phyloP scores from a whole-genome alignment of 2,329 filamentous ascomycete species.

The Tolypocladium paradoxum region DNA sequence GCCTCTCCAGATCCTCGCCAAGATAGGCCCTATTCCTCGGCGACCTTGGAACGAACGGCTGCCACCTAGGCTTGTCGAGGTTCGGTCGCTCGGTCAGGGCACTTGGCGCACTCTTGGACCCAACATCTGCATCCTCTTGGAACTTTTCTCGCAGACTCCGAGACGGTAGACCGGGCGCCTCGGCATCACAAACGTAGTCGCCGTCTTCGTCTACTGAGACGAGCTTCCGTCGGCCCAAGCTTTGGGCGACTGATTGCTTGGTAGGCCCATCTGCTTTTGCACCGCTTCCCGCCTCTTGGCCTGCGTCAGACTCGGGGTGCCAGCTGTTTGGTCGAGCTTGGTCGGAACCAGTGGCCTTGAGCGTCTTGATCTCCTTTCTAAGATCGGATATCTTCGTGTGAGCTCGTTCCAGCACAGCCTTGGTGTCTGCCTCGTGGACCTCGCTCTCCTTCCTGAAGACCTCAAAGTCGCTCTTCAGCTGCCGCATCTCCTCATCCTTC shows the following conservation, averaged over 20 bases:
- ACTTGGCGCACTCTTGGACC: slow-evolving; percentile 5
- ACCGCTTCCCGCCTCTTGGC: neutral
- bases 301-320: slow-evolving; percentile 14
- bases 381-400: slow-evolving; percentile 46
- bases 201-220: neutral
- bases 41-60: slow-evolving; percentile 30
- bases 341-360: slow-evolving; percentile 23
- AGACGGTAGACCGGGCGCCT: slow-evolving; percentile 6
- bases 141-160: slow-evolving; percentile 25
- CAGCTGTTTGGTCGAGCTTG: slow-evolving; percentile 17
- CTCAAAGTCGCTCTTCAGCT: slow-evolving; percentile 41
- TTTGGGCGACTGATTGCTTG: neutral
- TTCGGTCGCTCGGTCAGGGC: slow-evolving; percentile 13
- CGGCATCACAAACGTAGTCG: neutral
- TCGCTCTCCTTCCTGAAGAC: slow-evolving; percentile 42
- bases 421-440: slow-evolving; percentile 41
- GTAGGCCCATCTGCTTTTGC: slow-evolving; percentile 2
- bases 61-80: slow-evolving; percentile 26
- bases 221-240: neutral
- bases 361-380: slow-evolving; percentile 38
- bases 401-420: slow-evolving; percentile 43
- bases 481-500: slow-evolving; percentile 39
- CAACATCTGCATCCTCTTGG: slow-evolving; percentile 15
- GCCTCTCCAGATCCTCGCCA: slow-evolving; percentile 19
- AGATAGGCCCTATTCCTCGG: slow-evolving; percentile 27